These are phyloP conservation scores for Populus nigra DNA, from an alignment of 345 rosid genomes.

Conservation along the genomic window DNA sequence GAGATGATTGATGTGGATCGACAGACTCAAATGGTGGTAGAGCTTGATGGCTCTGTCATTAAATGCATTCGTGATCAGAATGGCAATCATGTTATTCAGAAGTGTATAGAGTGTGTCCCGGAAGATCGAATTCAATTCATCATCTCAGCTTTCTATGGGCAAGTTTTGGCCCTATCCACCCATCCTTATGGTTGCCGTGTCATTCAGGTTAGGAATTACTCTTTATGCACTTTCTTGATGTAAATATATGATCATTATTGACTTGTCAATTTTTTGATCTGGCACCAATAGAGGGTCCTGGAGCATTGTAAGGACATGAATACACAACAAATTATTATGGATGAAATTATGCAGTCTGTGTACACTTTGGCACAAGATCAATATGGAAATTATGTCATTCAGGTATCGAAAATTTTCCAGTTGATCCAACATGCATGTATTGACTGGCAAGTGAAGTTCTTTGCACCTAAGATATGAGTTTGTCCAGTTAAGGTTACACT, in stretches of 20 bases:
- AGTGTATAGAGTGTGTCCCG: constrained; percentile 89
- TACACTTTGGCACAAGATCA: constrained; percentile 84
- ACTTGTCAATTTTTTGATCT: constrained; percentile 9
- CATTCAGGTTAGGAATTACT: constrained; percentile 59
- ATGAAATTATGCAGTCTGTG: constrained; percentile 76
- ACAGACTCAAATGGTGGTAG: constrained; percentile 69
- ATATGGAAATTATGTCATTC: constrained; percentile 96
- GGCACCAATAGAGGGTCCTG: constrained; percentile 67
- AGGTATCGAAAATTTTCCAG: constrained; percentile 40
- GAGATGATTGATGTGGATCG: constrained; percentile 81
- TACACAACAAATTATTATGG: constrained; percentile 76
- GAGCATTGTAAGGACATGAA: constrained; percentile 68
- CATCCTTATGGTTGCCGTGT: constrained; percentile 99
- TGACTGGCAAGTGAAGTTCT: background rate
- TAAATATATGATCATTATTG: constrained; percentile 5
- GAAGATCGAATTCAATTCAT: constrained; percentile 77
- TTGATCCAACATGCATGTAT: background rate
- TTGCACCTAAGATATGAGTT: background rate
- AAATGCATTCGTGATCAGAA: constrained; percentile 97
- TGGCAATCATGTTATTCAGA: constrained; percentile 98
- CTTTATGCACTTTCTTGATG: background rate
- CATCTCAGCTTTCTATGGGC: constrained; percentile 79
- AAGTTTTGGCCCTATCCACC: constrained; percentile 79
- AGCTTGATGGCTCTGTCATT: constrained; percentile 84
- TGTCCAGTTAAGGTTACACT: background rate